phyloP scores from a whole-genome alignment of 495 filamentous ascomycete species.

The Geoglossum glabrum region DNA sequence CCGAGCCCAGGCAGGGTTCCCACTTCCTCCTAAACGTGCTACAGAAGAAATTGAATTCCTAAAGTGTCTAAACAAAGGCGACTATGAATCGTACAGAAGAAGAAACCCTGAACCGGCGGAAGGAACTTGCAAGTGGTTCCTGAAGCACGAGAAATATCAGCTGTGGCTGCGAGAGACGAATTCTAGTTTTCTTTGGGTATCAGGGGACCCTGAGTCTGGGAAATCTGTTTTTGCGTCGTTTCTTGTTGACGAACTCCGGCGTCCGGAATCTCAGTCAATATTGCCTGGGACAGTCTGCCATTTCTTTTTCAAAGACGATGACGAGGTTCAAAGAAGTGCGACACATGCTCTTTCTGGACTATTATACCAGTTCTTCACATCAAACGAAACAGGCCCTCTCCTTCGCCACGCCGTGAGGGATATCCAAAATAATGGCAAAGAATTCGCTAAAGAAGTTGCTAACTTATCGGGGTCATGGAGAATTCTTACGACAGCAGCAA shows the following conservation, averaged over 20 bases:
- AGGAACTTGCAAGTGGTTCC: slow-evolving; percentile 19
- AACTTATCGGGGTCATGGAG: not conserved
- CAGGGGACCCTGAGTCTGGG: slow-evolving; percentile 25
- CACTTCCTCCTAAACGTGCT: no score
- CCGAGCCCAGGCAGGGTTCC: no score
- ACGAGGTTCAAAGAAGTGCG: slow-evolving; percentile 18
- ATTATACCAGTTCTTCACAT: not conserved
- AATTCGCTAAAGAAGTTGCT: not conserved
- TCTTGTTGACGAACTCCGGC: slow-evolving; percentile 16
- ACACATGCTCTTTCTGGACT: not conserved
- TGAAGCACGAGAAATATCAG: slow-evolving; percentile 16
- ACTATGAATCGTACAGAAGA: no score
- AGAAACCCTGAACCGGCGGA: slow-evolving; percentile 10
- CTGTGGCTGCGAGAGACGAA: slow-evolving; percentile 13
- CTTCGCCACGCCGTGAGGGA: not conserved
- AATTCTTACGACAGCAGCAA: not conserved
- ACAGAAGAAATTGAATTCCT: no score
- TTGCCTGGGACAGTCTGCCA: slow-evolving; percentile 17
- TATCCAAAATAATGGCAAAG: not conserved
- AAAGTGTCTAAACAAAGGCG: no score
- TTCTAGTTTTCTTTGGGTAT: slow-evolving; percentile 23
- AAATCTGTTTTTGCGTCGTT: slow-evolving; percentile 24
- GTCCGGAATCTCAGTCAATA: not conserved
- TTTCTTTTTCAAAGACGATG: slow-evolving; percentile 28
- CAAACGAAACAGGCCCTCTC: not conserved